Conservation (phyloP, 768 basidiomycete species). For the Boletus rubroflammeus region DNA sequence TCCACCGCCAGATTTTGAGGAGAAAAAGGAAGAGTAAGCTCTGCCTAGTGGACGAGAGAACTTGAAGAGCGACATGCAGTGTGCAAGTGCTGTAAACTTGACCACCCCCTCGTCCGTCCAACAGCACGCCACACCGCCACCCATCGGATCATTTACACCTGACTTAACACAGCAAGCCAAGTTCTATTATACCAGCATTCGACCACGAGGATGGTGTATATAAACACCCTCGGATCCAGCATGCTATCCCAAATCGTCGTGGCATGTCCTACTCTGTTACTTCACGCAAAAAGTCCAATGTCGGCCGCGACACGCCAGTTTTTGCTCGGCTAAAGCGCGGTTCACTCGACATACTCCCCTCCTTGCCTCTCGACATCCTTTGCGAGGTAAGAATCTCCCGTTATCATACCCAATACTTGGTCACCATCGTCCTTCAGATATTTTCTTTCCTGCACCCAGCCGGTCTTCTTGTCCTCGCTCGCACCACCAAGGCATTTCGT, state of each 20-base stretch:
- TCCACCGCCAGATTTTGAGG: constrained; percentile 70
- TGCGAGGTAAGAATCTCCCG: constrained; percentile 17
- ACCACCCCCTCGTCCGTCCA: neutral
- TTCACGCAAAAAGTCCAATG: neutral
- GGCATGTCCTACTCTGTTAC: constrained; percentile 8
- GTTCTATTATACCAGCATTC: neutral
- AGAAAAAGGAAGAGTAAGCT: constrained; percentile 76
- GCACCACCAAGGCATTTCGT: constrained; percentile 41
- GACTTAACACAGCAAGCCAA: constrained; percentile 3
- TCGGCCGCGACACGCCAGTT: neutral
- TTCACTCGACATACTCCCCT: constrained; percentile 31
- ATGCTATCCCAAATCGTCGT: neutral
- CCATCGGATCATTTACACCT: neutral
- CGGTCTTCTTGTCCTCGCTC: constrained; percentile 46
- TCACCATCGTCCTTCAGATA: constrained; percentile 31
- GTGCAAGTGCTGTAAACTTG: neutral
- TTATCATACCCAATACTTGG: neutral
- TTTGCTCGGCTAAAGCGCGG: constrained; percentile 14
- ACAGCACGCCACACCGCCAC: constrained; percentile 5
- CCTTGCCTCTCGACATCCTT: constrained; percentile 30
- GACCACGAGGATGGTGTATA: neutral
- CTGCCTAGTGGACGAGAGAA: constrained; percentile 48
- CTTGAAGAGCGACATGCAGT: constrained; percentile 50
- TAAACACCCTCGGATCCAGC: neutral
- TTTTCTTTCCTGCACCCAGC: constrained; percentile 40